Base-by-base conservation (phyloP, 2,329 filamentous ascomycete genomes). In the Tetracladium maxilliforme region DNA sequence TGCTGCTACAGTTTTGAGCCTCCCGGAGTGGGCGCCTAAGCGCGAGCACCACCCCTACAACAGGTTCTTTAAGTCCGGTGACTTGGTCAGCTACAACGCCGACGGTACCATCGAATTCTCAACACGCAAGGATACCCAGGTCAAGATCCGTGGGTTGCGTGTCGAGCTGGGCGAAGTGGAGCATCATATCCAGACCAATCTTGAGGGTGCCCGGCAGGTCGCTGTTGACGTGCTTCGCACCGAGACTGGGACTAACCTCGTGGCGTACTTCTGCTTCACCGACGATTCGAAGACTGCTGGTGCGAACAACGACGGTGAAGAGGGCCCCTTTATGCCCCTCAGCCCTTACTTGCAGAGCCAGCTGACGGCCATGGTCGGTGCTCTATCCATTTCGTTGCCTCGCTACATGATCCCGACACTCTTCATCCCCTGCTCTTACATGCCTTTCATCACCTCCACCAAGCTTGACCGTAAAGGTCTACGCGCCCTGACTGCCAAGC, bases 91-190 rank as follows among this genome's bases (percentile, higher is more conserved):
- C 14, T 68, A 70, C 27, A 53, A 64, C 21, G 42, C 47, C 0
- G 59, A 71, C 24, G 59, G 61, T 2, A 40, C 41, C 8, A 57
- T 74, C 19, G 45, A 60, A 7, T 72, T 69, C 31, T 52, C 72
- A 19, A 70, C 70, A 10, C 58, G 75, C 24, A 73, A 70, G 35
- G 74, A 79, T 37, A 64, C 63, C n/a, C 72, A 74, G 42, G 64
- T 76, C 27, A 80, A 81, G 46, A 48, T 79, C 15, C 56, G 61
- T 9, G 79, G 78, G 14, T 72, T 68, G 34, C 54, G 73, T 27
- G 62, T 76, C 25, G 78, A 73, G 45, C 53, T 72, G 25, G 58
- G 51, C 9, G 61, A 58, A 40, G 60, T 59, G 26, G 64, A 54
- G 40, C 49, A 48, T 32, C 51, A 51, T 27, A 36, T 45, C 14